Evolutionary conservation across 2,329 filamentous ascomycete species (phyloP).

Genomic region (Fusarium graminum): DNA sequence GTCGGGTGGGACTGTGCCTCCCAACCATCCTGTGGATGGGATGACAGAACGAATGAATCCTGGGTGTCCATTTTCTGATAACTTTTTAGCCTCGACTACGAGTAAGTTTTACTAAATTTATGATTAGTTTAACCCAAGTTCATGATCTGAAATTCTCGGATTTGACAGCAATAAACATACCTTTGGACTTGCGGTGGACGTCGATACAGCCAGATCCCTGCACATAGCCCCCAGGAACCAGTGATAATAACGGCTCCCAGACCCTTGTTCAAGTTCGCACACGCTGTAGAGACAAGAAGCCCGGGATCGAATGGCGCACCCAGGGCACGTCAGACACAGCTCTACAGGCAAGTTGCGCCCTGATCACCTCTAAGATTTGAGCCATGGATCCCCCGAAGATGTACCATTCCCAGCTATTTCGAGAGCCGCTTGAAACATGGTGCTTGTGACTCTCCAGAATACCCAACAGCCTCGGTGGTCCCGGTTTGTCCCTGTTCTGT

Average conservation of each 20-base stretch:
- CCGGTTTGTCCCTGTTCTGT: constrained; percentile 47
- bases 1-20: constrained; percentile 39
- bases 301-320: constrained; percentile 28
- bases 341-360: constrained; percentile 36
- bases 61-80: not conserved
- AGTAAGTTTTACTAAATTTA: constrained; percentile 3
- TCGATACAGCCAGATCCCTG: constrained; percentile 12
- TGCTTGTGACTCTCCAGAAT: constrained; percentile 33
- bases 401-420: constrained; percentile 35
- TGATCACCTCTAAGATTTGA: constrained; percentile 18
- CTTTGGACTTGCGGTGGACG: constrained; percentile 7
- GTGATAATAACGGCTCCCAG: constrained; percentile 27
- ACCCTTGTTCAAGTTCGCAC: constrained; percentile 25
- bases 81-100: constrained; percentile 1
- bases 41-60: constrained; percentile 4
- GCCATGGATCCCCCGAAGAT: constrained; percentile 31
- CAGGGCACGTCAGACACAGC: constrained; percentile 31
- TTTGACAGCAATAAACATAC: not conserved
- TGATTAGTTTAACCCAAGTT: not conserved
- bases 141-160: not conserved
- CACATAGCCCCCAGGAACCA: constrained; percentile 32
- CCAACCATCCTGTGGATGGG: not conserved
- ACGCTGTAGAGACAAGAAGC: constrained; percentile 11
- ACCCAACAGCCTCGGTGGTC: constrained; percentile 35
- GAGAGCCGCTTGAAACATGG: constrained; percentile 21